Base-by-base conservation (phyloP, 345 rosid genomes). In the Mangifera indica region DNA sequence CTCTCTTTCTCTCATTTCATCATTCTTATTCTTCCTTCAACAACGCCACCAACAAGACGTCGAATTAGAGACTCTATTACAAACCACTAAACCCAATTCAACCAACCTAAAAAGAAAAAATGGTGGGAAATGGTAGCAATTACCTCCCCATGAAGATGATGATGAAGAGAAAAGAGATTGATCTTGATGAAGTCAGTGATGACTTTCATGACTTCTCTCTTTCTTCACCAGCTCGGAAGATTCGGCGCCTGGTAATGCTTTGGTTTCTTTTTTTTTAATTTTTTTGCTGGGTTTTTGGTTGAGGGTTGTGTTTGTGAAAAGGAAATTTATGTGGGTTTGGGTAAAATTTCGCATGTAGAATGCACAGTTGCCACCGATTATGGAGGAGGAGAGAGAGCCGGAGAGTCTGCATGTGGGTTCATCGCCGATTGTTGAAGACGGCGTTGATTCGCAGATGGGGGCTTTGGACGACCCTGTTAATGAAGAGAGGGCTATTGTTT, bases 161-260 rank as follows among this genome's bases (percentile, higher is more conserved):
- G 77, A 76, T 77, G 77, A 90, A 79, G 82, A 78, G 85, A 73
- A 91, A 89, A 76, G 82, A 87, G 3, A 74, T 91, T 15, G 97
- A 87, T 4, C 77, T 91, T 6, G 97, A 86, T 22, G 82, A 80
- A 42, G 85, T 87, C 15, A 81, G 80, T 76, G 88, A 93, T n/a
- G 97, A 93, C 1, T 90, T 90, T 83, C 84, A 89, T 49, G 91
- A 92, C 74, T 92, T 92, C 80, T 87, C 93, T 12, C 85, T 89
- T 22, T 87, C 93, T 57, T 84, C 97, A 58, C 98, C 94, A 5
- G 91, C 93, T 45, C 74, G 80, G 18, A 93, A 91, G 79, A 89
- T 89, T 75, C 93, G 95, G 60, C 93, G 97, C 21, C 81, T 91
- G 88, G 97, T 91, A 76, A 0, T 64, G 8, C 10, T 3, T 10